Percentiles rank a stretch among this genome's conserved stretches.
phyloP scores from a whole-genome alignment of 2,329 filamentous ascomycete species.

The Epichloe scottii region DNA sequence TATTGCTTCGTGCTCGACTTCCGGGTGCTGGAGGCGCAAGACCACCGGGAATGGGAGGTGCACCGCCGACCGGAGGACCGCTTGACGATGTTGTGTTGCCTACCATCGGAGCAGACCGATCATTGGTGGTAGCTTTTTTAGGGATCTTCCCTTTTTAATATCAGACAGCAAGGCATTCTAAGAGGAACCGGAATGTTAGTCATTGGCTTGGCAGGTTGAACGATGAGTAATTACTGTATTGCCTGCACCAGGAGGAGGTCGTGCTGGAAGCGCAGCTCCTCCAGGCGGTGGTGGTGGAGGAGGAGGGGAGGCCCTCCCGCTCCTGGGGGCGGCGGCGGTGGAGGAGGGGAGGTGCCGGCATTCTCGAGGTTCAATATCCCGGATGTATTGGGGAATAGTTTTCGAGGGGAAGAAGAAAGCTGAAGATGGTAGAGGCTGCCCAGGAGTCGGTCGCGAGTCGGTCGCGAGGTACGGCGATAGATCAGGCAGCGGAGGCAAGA shows the following conservation, averaged over 20 bases:
- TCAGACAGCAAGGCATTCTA: conserved; percentile 80
- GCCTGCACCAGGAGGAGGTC: conserved; percentile 40
- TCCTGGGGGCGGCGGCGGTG: conserved; percentile 56
- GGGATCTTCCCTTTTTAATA: conserved; percentile 65
- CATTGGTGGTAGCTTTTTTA: conserved; percentile 89
- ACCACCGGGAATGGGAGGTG: conserved; percentile 61
- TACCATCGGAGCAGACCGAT: conserved; percentile 72
- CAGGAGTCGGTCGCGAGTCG: neutral
- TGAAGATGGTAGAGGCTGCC: neutral
- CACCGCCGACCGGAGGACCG: conserved; percentile 55
- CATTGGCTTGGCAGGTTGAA: neutral
- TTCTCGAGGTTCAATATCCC: neutral
- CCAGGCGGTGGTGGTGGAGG: conserved; percentile 50
- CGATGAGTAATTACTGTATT: conserved; percentile 46
- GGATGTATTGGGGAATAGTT: neutral
- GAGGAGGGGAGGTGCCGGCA: conserved; percentile 52
- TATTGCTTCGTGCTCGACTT: conserved; percentile 70
- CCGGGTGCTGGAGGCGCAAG: conserved; percentile 60
- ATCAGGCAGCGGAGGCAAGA: neutral
- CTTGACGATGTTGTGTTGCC: conserved; percentile 23
- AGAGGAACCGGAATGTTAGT: conserved; percentile 7
- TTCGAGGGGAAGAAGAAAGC: neutral
- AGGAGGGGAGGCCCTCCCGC: conserved; percentile 48
- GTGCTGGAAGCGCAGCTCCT: conserved; percentile 32
- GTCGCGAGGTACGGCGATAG: neutral